These are phyloP conservation scores for Bipolaris oryzae DNA, from an alignment of 2,329 filamentous ascomycete species.

Conservation along the genomic window DNA sequence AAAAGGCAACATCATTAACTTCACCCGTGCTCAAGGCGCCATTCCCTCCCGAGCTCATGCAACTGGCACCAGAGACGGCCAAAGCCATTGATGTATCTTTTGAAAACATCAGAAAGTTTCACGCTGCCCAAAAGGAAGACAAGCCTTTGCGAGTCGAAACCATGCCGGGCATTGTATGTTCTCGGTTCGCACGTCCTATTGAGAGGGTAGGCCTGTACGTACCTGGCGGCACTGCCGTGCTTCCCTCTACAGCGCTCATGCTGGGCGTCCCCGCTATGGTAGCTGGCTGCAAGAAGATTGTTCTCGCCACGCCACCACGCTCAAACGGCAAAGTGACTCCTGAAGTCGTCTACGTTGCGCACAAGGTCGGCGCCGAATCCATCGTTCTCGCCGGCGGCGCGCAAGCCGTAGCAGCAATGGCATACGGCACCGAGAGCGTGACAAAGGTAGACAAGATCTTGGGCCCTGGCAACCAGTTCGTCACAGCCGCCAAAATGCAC, in stretches of 20 bases:
- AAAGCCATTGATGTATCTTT: slow-evolving; percentile 93
- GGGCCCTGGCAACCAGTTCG: slow-evolving; percentile 96
- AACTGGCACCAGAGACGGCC: slow-evolving; percentile 80
- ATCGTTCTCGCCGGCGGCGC: slow-evolving; percentile 96
- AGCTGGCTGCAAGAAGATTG: slow-evolving; percentile 92
- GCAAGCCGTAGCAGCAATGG: slow-evolving; percentile 94
- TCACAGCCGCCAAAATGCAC: slow-evolving; percentile 97
- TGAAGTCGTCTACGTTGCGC: slow-evolving; percentile 95
- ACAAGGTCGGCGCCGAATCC: slow-evolving; percentile 94
- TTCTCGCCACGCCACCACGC: slow-evolving; percentile 89
- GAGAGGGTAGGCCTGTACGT: slow-evolving; percentile 97
- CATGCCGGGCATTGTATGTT: slow-evolving; percentile 96
- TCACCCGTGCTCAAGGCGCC: slow-evolving; percentile 90
- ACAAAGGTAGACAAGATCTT: slow-evolving; percentile 99
- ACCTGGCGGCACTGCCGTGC: slow-evolving; percentile 93
- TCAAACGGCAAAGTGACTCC: slow-evolving; percentile 89
- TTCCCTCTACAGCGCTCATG: slow-evolving; percentile 97
- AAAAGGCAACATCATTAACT: slow-evolving; percentile 89
- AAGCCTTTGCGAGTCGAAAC: slow-evolving; percentile 87
- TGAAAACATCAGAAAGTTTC: slow-evolving; percentile 93
- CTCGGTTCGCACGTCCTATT: slow-evolving; percentile 88
- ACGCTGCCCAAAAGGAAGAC: slow-evolving; percentile 85
- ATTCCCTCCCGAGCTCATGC: slow-evolving; percentile 85
- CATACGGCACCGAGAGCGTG: slow-evolving; percentile 93
- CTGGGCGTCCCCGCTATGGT: slow-evolving; percentile 97